Conservation (phyloP, 2,329 filamentous ascomycete genomes). For the Plectosphaerella sp. region DNA sequence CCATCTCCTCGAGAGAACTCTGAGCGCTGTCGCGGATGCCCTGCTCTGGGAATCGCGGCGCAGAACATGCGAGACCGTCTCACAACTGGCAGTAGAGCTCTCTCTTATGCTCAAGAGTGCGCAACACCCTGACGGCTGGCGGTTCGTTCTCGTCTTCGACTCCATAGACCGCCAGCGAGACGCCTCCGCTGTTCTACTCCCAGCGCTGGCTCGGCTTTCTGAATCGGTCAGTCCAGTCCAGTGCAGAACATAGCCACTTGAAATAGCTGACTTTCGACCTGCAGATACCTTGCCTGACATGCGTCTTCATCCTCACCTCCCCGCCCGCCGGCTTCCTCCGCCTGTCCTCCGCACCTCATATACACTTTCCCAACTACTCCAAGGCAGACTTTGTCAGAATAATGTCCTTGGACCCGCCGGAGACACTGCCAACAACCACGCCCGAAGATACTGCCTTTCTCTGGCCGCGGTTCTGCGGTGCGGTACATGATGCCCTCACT, state of each 20-base stretch:
- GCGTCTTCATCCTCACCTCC: slow-evolving; percentile 71
- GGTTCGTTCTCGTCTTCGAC: slow-evolving; percentile 83
- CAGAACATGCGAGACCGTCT: slow-evolving; percentile 73
- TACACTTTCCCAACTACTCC: slow-evolving; percentile 81
- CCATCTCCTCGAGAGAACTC: slow-evolving; percentile 70
- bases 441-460: slow-evolving; percentile 58
- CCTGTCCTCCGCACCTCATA: slow-evolving; percentile 59
- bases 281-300: slow-evolving; percentile 74
- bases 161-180: slow-evolving; percentile 83
- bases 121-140: slow-evolving; percentile 31
- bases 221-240: slow-evolving; percentile 59
- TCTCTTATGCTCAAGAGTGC: slow-evolving; percentile 53
- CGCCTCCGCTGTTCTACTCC: slow-evolving; percentile 70
- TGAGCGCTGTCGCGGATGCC: slow-evolving; percentile 54
- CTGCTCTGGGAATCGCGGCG: slow-evolving; percentile 44
- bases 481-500: slow-evolving; percentile 82
- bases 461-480: slow-evolving; percentile 76
- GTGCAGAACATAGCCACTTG: not conserved
- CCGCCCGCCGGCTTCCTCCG: slow-evolving; percentile 68
- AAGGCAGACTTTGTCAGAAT: slow-evolving; percentile 78
- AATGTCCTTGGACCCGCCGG: slow-evolving; percentile 50
- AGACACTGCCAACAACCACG: slow-evolving; percentile 44
- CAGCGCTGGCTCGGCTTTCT: slow-evolving; percentile 75
- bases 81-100: slow-evolving; percentile 70
- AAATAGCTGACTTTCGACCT: not conserved